Evolutionary conservation across 2,329 filamentous ascomycete species (phyloP), one percentile per base, ranked within the genome.

Genomic region (Aspergillus thermomutatus): DNA sequence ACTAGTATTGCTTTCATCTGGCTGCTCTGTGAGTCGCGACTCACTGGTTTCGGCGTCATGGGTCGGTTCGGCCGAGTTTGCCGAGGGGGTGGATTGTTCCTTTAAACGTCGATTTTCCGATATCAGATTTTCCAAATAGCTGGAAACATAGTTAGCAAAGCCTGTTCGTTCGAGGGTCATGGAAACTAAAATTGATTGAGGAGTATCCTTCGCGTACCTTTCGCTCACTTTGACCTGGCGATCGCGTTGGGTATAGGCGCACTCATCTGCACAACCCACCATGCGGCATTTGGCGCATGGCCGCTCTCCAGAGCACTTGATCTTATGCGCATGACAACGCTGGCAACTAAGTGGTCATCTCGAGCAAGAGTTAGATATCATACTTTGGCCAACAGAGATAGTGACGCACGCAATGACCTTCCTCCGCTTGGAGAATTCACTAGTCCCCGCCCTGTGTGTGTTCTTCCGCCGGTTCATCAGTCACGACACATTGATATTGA

Each of bases 241-340:
- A 57, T 79, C 77, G 19, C 74, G 73, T 40, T 69, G 58, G 3
- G 74, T 71, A 59, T 77, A 80, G 3, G 66, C 60, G 55, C 77
- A 80, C 52, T 74, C 69, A 43, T 69, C 67, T 0, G 70, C 67
- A 53, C 69, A 70, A 3, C 73, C 74, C 0, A 76, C 72, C 6
- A 68, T 60, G 41, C 66, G 65, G 54, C 77, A 80, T 41, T 77
- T 74, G 34, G 63, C 66, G 54, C 78, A 80, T 1, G 78, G 78
- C 25, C 72, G 69, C 3, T 74, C 72, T 1, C 77, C 77, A 0
- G 77, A 79, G 54, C 78, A 80, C 59, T 77, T 79, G 26, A 79
- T 77, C 58, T 80, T 80, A 28, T 79, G 77, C 0, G 69, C 60
- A 64, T 80, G 77, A 50, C 77, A 80, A 58, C 76, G 65, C 59